phyloP scores from a whole-genome alignment of 805 yeast species.

The Suhomyces pyralidae region DNA sequence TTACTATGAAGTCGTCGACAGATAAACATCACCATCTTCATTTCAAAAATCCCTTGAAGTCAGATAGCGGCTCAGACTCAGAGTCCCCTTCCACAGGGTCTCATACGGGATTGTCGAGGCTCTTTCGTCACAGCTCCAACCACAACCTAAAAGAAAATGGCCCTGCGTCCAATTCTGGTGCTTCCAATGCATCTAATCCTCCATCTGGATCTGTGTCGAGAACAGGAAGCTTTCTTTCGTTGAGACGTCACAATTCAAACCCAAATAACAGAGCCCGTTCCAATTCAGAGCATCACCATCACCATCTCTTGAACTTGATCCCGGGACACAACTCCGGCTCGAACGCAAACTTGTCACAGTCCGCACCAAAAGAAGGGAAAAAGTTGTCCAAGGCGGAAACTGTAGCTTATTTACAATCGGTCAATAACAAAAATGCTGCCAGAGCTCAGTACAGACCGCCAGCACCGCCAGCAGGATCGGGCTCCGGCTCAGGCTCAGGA shows the following conservation, averaged over 20 bases:
- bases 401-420: slow-evolving; percentile 32
- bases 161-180: neutral
- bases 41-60: slow-evolving; percentile 20
- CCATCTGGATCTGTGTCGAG: slow-evolving; percentile 3
- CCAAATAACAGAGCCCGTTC: slow-evolving; percentile 4
- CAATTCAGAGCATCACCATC: slow-evolving; percentile 5
- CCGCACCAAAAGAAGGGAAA: slow-evolving; percentile 11
- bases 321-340: neutral
- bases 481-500: neutral
- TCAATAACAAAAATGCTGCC: slow-evolving; percentile 28
- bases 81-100: slow-evolving; percentile 8
- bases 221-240: slow-evolving; percentile 8
- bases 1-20: slow-evolving; percentile 7
- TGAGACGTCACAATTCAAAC: slow-evolving; percentile 9
- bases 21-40: slow-evolving; percentile 18
- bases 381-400: slow-evolving; percentile 31
- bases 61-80: slow-evolving; percentile 11
- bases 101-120: slow-evolving; percentile 16
- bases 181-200: neutral
- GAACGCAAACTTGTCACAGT: slow-evolving; percentile 7
- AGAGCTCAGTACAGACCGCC: slow-evolving; percentile 14
- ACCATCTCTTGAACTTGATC: neutral
- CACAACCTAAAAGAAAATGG: slow-evolving; percentile 5
- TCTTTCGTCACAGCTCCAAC: slow-evolving; percentile 18
- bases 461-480: neutral